Evolutionary conservation across 2,329 filamentous ascomycete species (phyloP).

Genomic region (Fusarium bactridioides): DNA sequence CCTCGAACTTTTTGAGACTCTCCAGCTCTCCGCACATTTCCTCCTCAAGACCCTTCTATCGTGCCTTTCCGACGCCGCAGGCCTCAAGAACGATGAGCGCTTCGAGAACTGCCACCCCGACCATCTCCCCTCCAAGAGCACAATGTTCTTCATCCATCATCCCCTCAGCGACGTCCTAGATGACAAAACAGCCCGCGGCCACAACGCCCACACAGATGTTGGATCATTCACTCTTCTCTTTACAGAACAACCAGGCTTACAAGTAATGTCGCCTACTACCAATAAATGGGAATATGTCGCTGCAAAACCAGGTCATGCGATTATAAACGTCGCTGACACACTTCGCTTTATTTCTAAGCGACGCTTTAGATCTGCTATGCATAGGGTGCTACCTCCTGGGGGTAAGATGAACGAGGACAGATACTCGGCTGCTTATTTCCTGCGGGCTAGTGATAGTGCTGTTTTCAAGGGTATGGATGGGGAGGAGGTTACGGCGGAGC

Average conservation of each 20-base stretch:
- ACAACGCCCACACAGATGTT: neutral
- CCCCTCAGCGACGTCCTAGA: neutral
- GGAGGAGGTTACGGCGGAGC: neutral
- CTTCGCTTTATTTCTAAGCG: neutral
- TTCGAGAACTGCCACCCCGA: neutral
- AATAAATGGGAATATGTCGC: neutral
- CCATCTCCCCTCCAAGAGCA: neutral
- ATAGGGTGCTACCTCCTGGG: neutral
- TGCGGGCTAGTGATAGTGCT: neutral
- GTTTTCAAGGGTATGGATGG: neutral
- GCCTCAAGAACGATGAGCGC: accelerated
- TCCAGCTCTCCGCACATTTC: neutral
- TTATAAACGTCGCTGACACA: neutral
- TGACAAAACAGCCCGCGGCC: neutral
- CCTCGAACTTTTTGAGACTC: neutral
- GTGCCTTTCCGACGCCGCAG: neutral
- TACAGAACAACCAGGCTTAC: neutral
- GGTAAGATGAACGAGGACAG: neutral
- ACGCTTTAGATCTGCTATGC: neutral
- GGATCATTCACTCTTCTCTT: neutral
- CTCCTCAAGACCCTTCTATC: neutral
- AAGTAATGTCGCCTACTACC: neutral
- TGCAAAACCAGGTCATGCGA: neutral
- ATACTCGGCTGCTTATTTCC: neutral
- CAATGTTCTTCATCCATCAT: neutral